Base-by-base conservation (phyloP, 768 basidiomycete species). In the Grammothele lineata region DNA sequence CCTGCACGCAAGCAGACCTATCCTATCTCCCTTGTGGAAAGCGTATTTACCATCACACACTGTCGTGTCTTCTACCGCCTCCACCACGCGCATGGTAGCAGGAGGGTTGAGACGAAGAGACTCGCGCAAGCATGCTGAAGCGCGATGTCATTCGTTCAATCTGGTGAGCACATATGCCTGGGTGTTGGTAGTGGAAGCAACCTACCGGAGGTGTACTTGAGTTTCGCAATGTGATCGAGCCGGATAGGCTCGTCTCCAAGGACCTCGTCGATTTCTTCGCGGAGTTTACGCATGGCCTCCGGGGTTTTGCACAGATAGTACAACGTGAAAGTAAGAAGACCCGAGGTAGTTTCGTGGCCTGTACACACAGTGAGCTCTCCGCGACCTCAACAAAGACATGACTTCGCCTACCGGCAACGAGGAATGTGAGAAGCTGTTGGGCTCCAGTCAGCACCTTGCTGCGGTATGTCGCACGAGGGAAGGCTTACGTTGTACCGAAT, bases 381-480 rank as follows among this genome's bases (percentile, higher is more conserved):
- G n/a, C n/a, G n/a, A n/a, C n/a, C n/a, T 34, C 33, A 1, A n/a
- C 6, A 33, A 25, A 21, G 6, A 15, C 6, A 5, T 7, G 43
- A 7, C 17, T 2, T 3, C 19, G 21, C 57, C 25, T 49, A 70
- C 70, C 76, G 5, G 76, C 76, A 33, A 76, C 71, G 14, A 77
- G 59, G 67, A 77, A 77, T 1, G 76, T 77, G 15, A 73, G 56
- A 4, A 77, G 63, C 71, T 73, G 41, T 6, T n/a, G n/a, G n/a
- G n/a, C n/a, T n/a, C n/a, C n/a, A n/a, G n/a, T n/a, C n/a, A n/a
- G n/a, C 17, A n/a, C 3, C 21, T 23, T 5, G 14, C 1, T 15
- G 45, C 37, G 45, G 22, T 18, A 24, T 17, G n/a, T n/a, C n/a
- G n/a, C n/a, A 42, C 4, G 8, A 26, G 15, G 38, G 18, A 27